Percentiles rank a stretch among this genome's conserved stretches.
These are phyloP conservation scores for Pyronema omphalodes DNA, from an alignment of 495 filamentous ascomycete species.

Conservation along the genomic window DNA sequence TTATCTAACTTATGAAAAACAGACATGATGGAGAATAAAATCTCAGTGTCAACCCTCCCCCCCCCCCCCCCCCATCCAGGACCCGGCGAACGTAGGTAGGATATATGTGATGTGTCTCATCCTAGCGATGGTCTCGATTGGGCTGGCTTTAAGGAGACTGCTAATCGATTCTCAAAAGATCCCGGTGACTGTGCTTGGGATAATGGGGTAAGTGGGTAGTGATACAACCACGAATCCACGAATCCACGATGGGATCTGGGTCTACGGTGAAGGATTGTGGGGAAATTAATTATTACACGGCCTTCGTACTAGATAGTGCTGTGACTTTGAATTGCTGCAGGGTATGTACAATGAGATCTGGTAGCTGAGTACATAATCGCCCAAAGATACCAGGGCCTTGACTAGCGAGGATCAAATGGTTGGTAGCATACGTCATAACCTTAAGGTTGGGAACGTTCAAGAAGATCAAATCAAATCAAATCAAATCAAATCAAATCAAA, in stretches of 20 bases:
- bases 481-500: too few species aligned
- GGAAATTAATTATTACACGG: constrained; percentile 43
- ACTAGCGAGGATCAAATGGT: constrained; percentile 3
- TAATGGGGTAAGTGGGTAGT: too few species aligned
- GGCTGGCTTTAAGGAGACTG: too few species aligned
- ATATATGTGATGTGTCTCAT: constrained; percentile 35
- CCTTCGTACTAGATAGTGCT: constrained; percentile 35
- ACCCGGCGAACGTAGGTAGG: constrained; percentile 31
- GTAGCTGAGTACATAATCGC: constrained; percentile 45
- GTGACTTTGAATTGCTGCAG: constrained; percentile 42
- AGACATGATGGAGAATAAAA: constrained; percentile 35
- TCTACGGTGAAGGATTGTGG: constrained; percentile 37
- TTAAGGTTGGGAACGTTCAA: too few species aligned
- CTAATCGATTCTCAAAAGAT: too few species aligned
- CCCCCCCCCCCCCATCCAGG: too few species aligned
- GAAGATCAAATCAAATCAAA: too few species aligned
- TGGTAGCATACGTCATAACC: too few species aligned
- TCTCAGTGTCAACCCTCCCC: constrained; percentile 38
- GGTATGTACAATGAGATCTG: constrained; percentile 52
- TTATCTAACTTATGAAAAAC: constrained; percentile 30
- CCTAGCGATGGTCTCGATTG: constrained; percentile 29
- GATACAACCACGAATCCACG: too few species aligned
- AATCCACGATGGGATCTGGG: constrained; percentile 31
- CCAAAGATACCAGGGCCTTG: too few species aligned
- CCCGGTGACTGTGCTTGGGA: too few species aligned